Evolutionary conservation across 257 asterid species (phyloP).

Genomic region (Eustoma russellianum): DNA sequence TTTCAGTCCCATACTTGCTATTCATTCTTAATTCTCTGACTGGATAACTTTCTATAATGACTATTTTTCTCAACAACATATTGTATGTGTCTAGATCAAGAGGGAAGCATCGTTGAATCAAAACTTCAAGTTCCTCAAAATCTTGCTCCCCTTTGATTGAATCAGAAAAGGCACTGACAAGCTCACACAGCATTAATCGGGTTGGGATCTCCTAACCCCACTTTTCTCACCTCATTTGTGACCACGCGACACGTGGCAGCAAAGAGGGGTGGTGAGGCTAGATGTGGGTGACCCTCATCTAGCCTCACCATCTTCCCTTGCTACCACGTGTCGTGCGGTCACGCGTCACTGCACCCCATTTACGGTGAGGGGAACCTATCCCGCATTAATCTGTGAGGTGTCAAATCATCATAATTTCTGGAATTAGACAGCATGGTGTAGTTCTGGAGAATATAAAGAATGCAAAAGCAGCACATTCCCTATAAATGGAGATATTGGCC

Average conservation of each 20-base stretch:
- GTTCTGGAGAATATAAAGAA: conserved; percentile 31
- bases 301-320: too few relatives aligned
- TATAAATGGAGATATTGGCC: conserved; percentile 51
- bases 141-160: conserved; percentile 26
- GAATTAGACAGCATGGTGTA: conserved; percentile 36
- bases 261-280: too few relatives aligned
- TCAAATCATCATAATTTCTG: conserved; percentile 19
- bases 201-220: too few relatives aligned
- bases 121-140: conserved; percentile 35
- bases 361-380: too few relatives aligned
- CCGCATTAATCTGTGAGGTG: conserved; percentile 35
- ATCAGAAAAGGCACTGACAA: conserved; percentile 56
- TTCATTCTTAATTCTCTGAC: too few relatives aligned
- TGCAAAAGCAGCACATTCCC: conserved; percentile 71
- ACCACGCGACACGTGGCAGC: too few relatives aligned
- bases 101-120: conserved; percentile 46
- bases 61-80: conserved; percentile 58
- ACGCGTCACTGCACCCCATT: too few relatives aligned
- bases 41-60: too few relatives aligned
- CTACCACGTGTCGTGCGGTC: too few relatives aligned
- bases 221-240: too few relatives aligned
- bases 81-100: conserved; percentile 53
- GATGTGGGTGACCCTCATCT: too few relatives aligned
- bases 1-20: too few relatives aligned
- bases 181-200: conserved; percentile 51